Base-by-base conservation (phyloP, 2,329 filamentous ascomycete genomes). In the Microcera coccophila region DNA sequence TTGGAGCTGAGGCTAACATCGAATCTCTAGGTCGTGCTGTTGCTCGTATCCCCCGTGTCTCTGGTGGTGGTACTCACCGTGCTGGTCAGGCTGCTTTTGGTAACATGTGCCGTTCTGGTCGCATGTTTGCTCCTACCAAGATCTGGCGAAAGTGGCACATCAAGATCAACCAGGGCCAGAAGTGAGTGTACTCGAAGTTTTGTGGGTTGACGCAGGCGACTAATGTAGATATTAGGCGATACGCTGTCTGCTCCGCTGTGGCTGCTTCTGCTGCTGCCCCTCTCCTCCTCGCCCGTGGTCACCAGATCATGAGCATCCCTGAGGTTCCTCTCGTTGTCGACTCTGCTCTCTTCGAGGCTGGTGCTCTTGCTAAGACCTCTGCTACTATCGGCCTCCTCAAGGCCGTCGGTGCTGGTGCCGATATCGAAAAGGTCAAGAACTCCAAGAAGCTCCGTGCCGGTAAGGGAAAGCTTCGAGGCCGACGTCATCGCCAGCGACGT, bases 61-160 rank as follows among this genome's bases (percentile, higher is more conserved):
- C 93, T 71, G 93, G 93, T 84, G 91, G 93, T 80, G 93, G 93
- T 89, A 98, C 93, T 73, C 93, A 98, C 85, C 91, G 93, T 82
- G 93, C 93, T 70, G 93, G 93, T 81, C 93, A 98, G 82, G 93
- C 93, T 74, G 93, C 93, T 64, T 98, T 97, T 76, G 93, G 93
- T 89, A 98, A 98, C 87, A 90, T 91, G 90, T 98, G 93, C 81
- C 90, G 93, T 74, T 95, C 91, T 71, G 93, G 94, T 81, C 93
- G 93, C 79, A 98, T 98, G 93, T 98, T 98, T 79, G 93, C 93
- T 63, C 93, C 93, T 61, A 98, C 93, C 77, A 98, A 98, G 86
- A 87, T 95, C 79, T 98, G 93, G 94, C 84, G 93, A 74, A 96
- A 95, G 82, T 98, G 93, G 94, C 93, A 98, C 82, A 82, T 96